A percentile compares a stretch with the other conserved stretches of the same genome.
phyloP scores from a whole-genome alignment of 176 grass and related monocot genomes.

The Aegilops longissima region DNA sequence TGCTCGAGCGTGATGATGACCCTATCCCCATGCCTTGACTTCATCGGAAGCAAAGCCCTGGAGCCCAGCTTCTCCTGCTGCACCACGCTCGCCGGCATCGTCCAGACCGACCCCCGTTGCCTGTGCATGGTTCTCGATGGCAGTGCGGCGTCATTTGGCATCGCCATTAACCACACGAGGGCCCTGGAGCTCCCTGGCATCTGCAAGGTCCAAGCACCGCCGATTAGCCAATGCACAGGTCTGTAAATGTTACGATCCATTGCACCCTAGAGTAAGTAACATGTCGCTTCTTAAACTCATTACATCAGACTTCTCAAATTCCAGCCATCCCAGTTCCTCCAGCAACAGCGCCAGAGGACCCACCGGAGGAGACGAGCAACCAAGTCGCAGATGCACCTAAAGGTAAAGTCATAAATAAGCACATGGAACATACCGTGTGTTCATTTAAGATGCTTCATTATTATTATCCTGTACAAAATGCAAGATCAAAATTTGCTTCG shows the following conservation, averaged over 20 bases:
- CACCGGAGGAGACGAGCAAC: neutral
- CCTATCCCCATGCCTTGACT: conserved; percentile 83
- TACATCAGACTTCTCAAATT: neutral
- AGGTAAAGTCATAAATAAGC: conserved; percentile 34
- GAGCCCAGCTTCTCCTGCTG: conserved; percentile 66
- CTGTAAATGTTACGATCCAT: conserved; percentile 17
- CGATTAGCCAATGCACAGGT: conserved; percentile 62
- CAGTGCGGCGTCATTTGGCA: conserved; percentile 42
- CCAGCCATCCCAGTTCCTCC: conserved; percentile 11
- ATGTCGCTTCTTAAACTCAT: neutral
- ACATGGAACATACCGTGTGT: neutral
- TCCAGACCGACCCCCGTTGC: conserved; percentile 74
- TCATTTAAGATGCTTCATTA: conserved; percentile 14
- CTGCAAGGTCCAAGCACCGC: conserved; percentile 70
- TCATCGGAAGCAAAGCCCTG: conserved; percentile 51
- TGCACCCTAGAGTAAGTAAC: neutral
- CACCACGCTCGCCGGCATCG: conserved; percentile 46
- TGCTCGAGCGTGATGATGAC: conserved; percentile 72
- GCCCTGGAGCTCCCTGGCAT: conserved; percentile 56
- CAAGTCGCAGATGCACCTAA: conserved; percentile 27
- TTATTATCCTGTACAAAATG: conserved; percentile 16
- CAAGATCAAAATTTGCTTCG: neutral
- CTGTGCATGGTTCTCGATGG: conserved; percentile 70
- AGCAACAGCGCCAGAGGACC: neutral
- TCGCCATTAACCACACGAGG: conserved; percentile 70